Percentiles rank a stretch among this genome's conserved stretches.
Evolutionary conservation across 768 basidiomycete species (phyloP).

Genomic region (Dioszegia aurantiaca): DNA sequence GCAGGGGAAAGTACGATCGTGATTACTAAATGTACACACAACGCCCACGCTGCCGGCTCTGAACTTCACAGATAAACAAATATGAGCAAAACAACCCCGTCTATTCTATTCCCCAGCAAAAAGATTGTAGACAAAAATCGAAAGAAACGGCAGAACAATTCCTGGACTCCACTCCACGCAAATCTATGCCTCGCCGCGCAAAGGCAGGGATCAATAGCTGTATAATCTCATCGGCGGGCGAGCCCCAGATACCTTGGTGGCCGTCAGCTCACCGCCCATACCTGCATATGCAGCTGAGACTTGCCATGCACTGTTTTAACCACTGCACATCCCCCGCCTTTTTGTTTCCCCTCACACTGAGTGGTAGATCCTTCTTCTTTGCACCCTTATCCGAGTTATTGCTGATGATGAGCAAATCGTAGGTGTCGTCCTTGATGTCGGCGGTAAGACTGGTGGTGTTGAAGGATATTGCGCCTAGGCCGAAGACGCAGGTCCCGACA

Average conservation of each 20-base stretch:
- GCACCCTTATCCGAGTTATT: conserved; percentile 20
- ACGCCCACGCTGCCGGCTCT: too few relatives aligned
- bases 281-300: conserved; percentile 18
- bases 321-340: conserved; percentile 35
- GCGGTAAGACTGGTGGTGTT: conserved; percentile 6
- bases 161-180: too few relatives aligned
- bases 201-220: neutral
- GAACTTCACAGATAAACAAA: too few relatives aligned
- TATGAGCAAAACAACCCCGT: too few relatives aligned
- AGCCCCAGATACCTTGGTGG: conserved; percentile 4
- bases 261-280: neutral
- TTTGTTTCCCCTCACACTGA: conserved; percentile 10
- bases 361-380: conserved; percentile 17
- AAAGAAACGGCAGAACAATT: too few relatives aligned
- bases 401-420: conserved; percentile 26
- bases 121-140: too few relatives aligned
- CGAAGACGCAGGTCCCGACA: conserved; percentile 65
- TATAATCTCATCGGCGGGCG: neutral
- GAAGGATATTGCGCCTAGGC: conserved; percentile 72
- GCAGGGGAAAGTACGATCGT: too few relatives aligned
- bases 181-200: too few relatives aligned
- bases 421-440: conserved; percentile 15
- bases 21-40: too few relatives aligned
- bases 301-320: conserved; percentile 50
- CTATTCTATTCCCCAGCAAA: too few relatives aligned